Evolutionary conservation across 805 yeast species (phyloP).

Genomic region (Jamesozyma jinghongensis): DNA sequence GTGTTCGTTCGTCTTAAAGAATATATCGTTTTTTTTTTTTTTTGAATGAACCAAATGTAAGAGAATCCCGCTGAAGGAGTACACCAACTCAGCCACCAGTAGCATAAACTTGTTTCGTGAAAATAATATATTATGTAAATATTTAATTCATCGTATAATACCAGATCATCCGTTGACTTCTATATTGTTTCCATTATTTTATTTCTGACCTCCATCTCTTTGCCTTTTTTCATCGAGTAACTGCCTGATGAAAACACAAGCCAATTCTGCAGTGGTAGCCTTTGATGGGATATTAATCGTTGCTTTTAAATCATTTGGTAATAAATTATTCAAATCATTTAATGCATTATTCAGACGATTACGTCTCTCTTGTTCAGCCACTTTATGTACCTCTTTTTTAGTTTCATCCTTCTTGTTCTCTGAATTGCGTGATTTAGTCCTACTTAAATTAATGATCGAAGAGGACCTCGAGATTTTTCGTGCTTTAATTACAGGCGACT

Average conservation of each 20-base stretch:
- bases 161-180: too few relatives aligned
- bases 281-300: slow-evolving; percentile 66
- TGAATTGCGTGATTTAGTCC: slow-evolving; percentile 1
- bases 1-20: too few relatives aligned
- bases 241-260: slow-evolving; percentile 55
- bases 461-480: slow-evolving; percentile 2
- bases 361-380: slow-evolving; percentile 94
- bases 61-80: too few relatives aligned
- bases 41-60: too few relatives aligned
- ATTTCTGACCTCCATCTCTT: too few relatives aligned
- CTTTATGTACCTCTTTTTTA: slow-evolving; percentile 50
- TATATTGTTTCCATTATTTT: too few relatives aligned
- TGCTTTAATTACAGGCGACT: slow-evolving; percentile 2
- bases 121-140: too few relatives aligned
- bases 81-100: too few relatives aligned
- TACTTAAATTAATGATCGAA: slow-evolving; percentile 1
- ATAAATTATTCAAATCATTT: slow-evolving; percentile 55
- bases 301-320: slow-evolving; percentile 55
- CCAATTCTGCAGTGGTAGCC: slow-evolving; percentile 92
- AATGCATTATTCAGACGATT: slow-evolving; percentile 87
- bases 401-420: slow-evolving; percentile 7
- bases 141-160: too few relatives aligned
- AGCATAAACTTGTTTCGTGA: too few relatives aligned
- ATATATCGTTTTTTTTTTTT: too few relatives aligned
- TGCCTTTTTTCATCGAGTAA: slow-evolving; percentile 2